Evolutionary conservation across 2,329 filamentous ascomycete genomes (phyloP).

Genomic region (Dendrostoma leiphaemia): DNA sequence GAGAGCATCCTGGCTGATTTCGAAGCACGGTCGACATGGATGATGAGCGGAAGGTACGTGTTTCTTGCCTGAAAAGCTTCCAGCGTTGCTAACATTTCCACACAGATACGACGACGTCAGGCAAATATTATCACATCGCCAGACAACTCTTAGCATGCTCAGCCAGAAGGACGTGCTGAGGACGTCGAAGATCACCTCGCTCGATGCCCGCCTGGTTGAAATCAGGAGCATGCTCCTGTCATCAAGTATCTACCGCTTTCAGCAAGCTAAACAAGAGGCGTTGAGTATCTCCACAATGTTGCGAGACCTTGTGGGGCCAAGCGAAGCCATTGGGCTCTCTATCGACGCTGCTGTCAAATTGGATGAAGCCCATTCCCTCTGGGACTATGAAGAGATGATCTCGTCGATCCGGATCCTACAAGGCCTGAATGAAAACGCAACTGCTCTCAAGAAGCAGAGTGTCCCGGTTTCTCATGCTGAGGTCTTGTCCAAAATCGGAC

Average conservation of each 20-base stretch:
- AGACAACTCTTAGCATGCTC: conserved; percentile 78
- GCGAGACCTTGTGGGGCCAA: conserved; percentile 71
- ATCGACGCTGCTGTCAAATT: conserved; percentile 76
- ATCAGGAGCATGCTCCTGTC: conserved; percentile 74
- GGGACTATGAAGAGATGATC: conserved; percentile 89
- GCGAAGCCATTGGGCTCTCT: conserved; percentile 67
- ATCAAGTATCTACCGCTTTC: conserved; percentile 72
- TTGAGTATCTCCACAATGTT: conserved; percentile 81
- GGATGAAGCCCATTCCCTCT: conserved; percentile 85
- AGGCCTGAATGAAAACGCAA: conserved; percentile 58
- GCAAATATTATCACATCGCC: conserved; percentile 77
- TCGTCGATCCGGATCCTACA: conserved; percentile 88
- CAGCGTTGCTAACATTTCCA: conserved; percentile 25
- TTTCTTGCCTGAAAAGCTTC: too few species aligned
- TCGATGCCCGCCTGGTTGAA: conserved; percentile 68
- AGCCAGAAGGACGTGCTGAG: conserved; percentile 67
- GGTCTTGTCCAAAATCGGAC: conserved; percentile 81
- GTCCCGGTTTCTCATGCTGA: conserved; percentile 73
- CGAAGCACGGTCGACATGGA: conserved; percentile 68
- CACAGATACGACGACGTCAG: conserved; percentile 74
- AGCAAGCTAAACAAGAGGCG: conserved; percentile 81
- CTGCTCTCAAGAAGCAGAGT: conserved; percentile 64
- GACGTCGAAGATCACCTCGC: conserved; percentile 58
- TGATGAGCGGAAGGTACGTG: conserved; percentile 74
- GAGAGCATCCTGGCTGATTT: conserved; percentile 62